Conservation (phyloP, 2,329 filamentous ascomycete species). For the Juglanconis sp. region DNA sequence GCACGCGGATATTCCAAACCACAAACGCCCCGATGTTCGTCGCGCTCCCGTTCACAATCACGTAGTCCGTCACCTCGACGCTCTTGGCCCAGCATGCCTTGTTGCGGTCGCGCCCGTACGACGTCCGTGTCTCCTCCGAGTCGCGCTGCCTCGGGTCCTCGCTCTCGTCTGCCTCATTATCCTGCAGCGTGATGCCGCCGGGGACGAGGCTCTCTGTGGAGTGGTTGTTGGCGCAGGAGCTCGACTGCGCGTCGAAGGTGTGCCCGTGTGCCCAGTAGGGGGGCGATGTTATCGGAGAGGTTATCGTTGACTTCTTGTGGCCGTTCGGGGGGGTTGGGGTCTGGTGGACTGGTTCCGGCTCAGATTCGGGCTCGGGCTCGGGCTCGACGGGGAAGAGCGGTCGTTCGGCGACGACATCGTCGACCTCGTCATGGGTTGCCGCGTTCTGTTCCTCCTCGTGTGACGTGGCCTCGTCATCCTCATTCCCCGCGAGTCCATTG, state of each 20-base stretch:
- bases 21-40: slow-evolving; percentile 81
- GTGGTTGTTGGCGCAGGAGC: slow-evolving; percentile 36
- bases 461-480: background rate
- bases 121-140: slow-evolving; percentile 15
- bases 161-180: slow-evolving; percentile 55
- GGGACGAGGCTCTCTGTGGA: slow-evolving; percentile 50
- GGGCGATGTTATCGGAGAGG: slow-evolving; percentile 33
- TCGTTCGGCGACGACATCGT: background rate
- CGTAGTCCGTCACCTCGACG: slow-evolving; percentile 56
- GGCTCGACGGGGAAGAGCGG: slow-evolving; percentile 5
- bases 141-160: slow-evolving; percentile 27
- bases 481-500: background rate
- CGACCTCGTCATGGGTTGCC: background rate
- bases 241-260: slow-evolving; percentile 23
- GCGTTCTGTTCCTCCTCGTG: background rate
- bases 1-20: slow-evolving; percentile 86
- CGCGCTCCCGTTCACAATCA: slow-evolving; percentile 53
- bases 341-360: too few species aligned
- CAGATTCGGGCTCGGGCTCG: slow-evolving; percentile 1
- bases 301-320: slow-evolving; percentile 1
- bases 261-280: slow-evolving; percentile 42
- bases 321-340: slow-evolving; percentile 1
- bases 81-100: slow-evolving; percentile 63
- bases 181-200: slow-evolving; percentile 58
- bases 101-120: slow-evolving; percentile 39